Conservation (phyloP, 257 asterid species). For the Solanum piurae region DNA sequence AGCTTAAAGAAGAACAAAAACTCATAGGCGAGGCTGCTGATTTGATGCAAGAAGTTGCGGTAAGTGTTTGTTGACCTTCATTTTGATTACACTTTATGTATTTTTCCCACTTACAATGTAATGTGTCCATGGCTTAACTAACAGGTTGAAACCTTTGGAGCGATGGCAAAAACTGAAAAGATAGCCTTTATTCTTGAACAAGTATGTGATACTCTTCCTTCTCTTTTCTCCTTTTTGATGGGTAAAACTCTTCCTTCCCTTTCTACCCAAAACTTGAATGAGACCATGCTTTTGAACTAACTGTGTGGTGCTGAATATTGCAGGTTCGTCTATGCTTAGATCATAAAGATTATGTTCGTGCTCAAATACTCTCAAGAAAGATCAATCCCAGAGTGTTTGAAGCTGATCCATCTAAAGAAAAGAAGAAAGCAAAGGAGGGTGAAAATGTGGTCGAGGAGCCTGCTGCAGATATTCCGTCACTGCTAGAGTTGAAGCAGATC, state of each 20-base stretch:
- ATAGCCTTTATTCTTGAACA: conserved; percentile 95
- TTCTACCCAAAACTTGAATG: background rate
- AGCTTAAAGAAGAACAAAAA: conserved; percentile 88
- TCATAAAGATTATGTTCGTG: conserved; percentile 90
- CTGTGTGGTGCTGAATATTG: background rate
- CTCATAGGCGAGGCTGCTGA: conserved; percentile 91
- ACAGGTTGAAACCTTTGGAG: conserved; percentile 97
- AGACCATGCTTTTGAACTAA: background rate
- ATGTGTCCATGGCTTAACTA: background rate
- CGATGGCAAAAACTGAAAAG: conserved; percentile 98
- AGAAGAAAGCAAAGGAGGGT: conserved; percentile 86
- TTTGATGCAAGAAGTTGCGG: conserved; percentile 99
- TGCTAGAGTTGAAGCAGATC: conserved; percentile 77
- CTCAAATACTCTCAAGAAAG: conserved; percentile 93
- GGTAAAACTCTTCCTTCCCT: background rate
- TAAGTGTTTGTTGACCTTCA: conserved; percentile 20
- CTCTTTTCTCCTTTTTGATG: background rate
- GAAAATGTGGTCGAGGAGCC: conserved; percentile 78
- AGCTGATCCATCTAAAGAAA: conserved; percentile 73
- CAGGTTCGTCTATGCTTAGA: conserved; percentile 95
- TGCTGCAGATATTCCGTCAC: conserved; percentile 88
- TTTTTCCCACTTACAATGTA: background rate
- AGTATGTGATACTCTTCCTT: conserved; percentile 29
- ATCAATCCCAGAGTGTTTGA: conserved; percentile 94
- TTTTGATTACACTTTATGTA: background rate